These are phyloP conservation scores for Asterophora parasitica DNA, from an alignment of 768 basidiomycete species.

Conservation along the genomic window DNA sequence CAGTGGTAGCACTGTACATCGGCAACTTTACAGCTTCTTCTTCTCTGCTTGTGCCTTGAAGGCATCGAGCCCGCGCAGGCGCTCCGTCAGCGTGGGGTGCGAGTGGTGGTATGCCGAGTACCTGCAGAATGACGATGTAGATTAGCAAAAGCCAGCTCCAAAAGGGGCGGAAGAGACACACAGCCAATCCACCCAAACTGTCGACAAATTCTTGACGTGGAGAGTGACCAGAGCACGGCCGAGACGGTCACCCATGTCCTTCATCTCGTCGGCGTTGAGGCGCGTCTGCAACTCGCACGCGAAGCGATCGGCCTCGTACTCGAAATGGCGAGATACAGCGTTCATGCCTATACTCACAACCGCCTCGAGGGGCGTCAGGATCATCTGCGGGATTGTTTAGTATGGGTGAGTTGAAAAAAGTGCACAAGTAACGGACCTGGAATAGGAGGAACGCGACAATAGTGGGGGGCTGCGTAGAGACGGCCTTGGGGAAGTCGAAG, in stretches of 20 bases:
- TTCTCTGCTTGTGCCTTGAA: slow-evolving; percentile 47
- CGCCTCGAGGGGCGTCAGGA: slow-evolving; percentile 75
- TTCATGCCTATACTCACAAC: slow-evolving; percentile 73
- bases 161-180: slow-evolving; percentile 32
- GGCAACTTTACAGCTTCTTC: slow-evolving; percentile 25
- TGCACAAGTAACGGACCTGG: slow-evolving; percentile 42
- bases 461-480: slow-evolving; percentile 67
- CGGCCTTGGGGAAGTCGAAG: slow-evolving; percentile 70
- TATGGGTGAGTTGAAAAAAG: neutral
- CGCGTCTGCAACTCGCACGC: slow-evolving; percentile 67
- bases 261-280: slow-evolving; percentile 53
- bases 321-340: slow-evolving; percentile 78
- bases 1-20: too few relatives aligned
- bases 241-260: slow-evolving; percentile 82
- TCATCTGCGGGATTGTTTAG: slow-evolving; percentile 45
- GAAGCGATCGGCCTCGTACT: slow-evolving; percentile 90
- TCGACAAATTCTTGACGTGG: slow-evolving; percentile 89
- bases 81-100: slow-evolving; percentile 91
- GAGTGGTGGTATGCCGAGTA: slow-evolving; percentile 96
- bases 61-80: slow-evolving; percentile 75
- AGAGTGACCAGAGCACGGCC: slow-evolving; percentile 78
- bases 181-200: slow-evolving; percentile 94
- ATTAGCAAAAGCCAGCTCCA: neutral
- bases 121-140: slow-evolving; percentile 29
- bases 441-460: slow-evolving; percentile 85